Base-by-base conservation (phyloP, 176 grass and related monocot genomes). In the Oryza nivara region DNA sequence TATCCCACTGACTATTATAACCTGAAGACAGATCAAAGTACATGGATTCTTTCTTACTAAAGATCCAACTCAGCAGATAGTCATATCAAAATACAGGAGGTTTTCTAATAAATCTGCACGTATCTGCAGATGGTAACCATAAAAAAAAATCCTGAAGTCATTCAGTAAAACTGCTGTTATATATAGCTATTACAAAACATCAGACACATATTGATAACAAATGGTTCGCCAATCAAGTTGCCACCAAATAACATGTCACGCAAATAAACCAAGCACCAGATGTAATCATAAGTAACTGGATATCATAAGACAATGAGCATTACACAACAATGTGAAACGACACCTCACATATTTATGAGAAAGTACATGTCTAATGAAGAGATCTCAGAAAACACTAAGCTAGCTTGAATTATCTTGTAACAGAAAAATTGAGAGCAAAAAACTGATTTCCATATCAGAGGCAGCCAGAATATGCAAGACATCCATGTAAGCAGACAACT, bases 401-500 rank as follows among this genome's bases (percentile, higher is more conserved):
- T 90, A 92, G 63, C 84, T 86, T 73, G 67, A 86, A 73, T 86
- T 80, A 85, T 84, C 84, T 88, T 73, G 80, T 81, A 85, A 82
- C 58, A 86, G 68, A 70, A 90, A 92, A 89, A 88, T 63, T 86
- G 85, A 72, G 61, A 86, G 70, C 68, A 49, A 78, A 58, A 86
- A 83, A 88, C 88, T 83, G 82, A 78, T 86, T 83, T 86, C 82
- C 83, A 90, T 82, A 86, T 86, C 78, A 92, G 90, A 90, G 82
- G 86, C 36, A 92, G 86, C 87, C 89, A 90, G 77, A 92, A 92
- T 84, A 92, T 88, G 93, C 90, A 95, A 95, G 83, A 86, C 90
- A 95, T 95, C 86, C 93, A 95, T 88, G 88, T 84, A 94, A 85
- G 81, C 72, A 94, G 92, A 94, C 70, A 91, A 94, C 84, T 86